Conservation (phyloP, 1,284 basidiomycete genomes). For the Rhodotorula sp. region DNA sequence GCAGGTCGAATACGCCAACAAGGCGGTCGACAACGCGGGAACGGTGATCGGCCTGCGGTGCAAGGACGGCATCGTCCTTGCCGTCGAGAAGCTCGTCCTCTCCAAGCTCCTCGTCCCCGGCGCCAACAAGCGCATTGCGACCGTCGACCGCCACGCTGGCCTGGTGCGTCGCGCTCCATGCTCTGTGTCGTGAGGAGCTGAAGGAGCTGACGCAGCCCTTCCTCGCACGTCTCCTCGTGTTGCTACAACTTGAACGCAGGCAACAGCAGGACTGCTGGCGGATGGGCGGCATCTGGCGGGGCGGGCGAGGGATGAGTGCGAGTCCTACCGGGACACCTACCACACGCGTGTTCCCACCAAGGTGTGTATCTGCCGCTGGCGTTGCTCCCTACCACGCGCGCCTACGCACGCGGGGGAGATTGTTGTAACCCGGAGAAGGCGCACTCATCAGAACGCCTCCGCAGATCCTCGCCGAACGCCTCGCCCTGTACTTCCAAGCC, state of each 20-base stretch:
- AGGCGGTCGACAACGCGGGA: constrained; percentile 98
- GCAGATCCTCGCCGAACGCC: constrained; percentile 77
- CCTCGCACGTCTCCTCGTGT: background rate
- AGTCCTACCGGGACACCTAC: constrained; percentile 74
- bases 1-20: constrained; percentile 96
- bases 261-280: constrained; percentile 88
- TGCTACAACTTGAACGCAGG: constrained; percentile 56
- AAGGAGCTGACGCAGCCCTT: background rate
- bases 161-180: constrained; percentile 59
- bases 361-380: constrained; percentile 62
- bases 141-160: constrained; percentile 89
- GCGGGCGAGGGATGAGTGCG: constrained; percentile 81
- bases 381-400: background rate
- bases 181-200: no score
- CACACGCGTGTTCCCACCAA: constrained; percentile 76
- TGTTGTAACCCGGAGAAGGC: no score
- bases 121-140: constrained; percentile 89
- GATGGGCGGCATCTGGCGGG: constrained; percentile 89
- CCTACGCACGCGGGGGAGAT: background rate
- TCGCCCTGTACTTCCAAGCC: constrained; percentile 87
- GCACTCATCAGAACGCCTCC: background rate
- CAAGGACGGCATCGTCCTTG: constrained; percentile 90
- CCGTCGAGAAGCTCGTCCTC: constrained; percentile 97
- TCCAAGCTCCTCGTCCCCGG: constrained; percentile 95
- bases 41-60: constrained; percentile 65